These are phyloP conservation scores for Castanea crenata DNA, from an alignment of 306 rosid species.

Conservation along the genomic window DNA sequence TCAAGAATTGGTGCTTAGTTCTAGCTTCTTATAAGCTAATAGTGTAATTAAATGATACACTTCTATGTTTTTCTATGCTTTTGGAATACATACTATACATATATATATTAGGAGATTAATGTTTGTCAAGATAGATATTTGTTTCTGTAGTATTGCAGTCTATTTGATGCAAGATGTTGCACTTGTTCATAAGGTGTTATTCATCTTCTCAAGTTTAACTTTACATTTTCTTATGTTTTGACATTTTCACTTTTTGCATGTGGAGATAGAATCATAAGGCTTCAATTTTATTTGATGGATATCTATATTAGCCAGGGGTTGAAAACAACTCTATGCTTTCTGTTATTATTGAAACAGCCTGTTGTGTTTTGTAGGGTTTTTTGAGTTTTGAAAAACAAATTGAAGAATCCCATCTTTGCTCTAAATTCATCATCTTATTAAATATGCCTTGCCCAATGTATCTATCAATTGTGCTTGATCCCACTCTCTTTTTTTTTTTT, in stretches of 20 bases:
- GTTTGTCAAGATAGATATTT: slow-evolving; percentile 38
- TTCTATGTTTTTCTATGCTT: slow-evolving; percentile 30
- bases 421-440: neutral
- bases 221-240: neutral
- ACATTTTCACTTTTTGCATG: slow-evolving; percentile 21
- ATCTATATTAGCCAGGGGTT: slow-evolving; percentile 22
- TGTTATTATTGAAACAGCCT: slow-evolving; percentile 26
- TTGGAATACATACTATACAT: slow-evolving; percentile 47
- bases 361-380: slow-evolving; percentile 11
- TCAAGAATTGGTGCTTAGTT: slow-evolving; percentile 42
- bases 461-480: neutral
- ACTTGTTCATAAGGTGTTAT: neutral
- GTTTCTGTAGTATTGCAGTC: slow-evolving; percentile 20
- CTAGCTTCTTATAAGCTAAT: slow-evolving; percentile 57
- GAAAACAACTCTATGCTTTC: slow-evolving; percentile 23
- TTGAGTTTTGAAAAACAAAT: slow-evolving; percentile 5
- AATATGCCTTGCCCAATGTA: neutral
- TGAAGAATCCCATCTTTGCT: neutral
- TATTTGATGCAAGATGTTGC: neutral
- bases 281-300: slow-evolving; percentile 47
- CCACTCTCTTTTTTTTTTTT: neutral
- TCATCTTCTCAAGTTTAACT: slow-evolving; percentile 14
- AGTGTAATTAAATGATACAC: slow-evolving; percentile 63
- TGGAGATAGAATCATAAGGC: slow-evolving; percentile 3
- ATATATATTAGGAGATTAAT: slow-evolving; percentile 52